Evolutionary conservation across 2,329 filamentous ascomycete species (phyloP), one percentile per base, ranked within the genome.

Genomic region (Fusarium sp.): DNA sequence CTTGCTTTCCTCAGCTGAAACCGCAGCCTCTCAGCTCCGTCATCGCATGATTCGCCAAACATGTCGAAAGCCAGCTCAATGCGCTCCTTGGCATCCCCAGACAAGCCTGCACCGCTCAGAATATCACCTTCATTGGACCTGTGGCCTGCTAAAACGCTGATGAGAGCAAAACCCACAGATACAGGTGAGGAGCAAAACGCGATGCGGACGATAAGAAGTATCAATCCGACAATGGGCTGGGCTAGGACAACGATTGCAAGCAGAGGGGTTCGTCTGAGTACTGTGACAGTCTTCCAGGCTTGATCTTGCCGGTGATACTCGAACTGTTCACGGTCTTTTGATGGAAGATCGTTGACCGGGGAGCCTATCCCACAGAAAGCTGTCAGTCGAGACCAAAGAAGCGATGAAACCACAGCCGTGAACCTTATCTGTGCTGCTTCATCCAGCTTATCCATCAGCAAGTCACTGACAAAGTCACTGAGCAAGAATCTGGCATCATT

Each of bases 121-220:
- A 12, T 46, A 45, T 18, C 29, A 1, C 29, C 1, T 1, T 56
- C 53, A 4, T 45, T 3, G 11, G 4, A 4, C 1, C 4, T 1
- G 3, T 56, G 53, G 2, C n/a, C n/a, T 0, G 53, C 29, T 20
- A 56, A 33, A 4, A 35, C 29, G 2, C 53, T 27, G 3, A 35
- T 11, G 9, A 46, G 53, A n/a, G 39, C 38, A 46, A 35, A 33
- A 9, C 17, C 53, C 3, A 25, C 39, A 9, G 39, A 56, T 27
- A 47, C n/a, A 6, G 39, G 29, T 0, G 39, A 56, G 0, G 29
- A 27, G n/a, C 39, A 17, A 10, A 53, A 27, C 5, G 2, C 9
- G 7, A 38, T 49, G 9, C 42, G 41, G 17, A 4, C 5, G 12
- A 17, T 38, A 12, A 49, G 22, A 7, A 52, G 22, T 12, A 29